A percentile compares a stretch with the other conserved stretches of the same genome.
Conservation (phyloP, 2,329 filamentous ascomycete species). For the Xylariaceae sp. region DNA sequence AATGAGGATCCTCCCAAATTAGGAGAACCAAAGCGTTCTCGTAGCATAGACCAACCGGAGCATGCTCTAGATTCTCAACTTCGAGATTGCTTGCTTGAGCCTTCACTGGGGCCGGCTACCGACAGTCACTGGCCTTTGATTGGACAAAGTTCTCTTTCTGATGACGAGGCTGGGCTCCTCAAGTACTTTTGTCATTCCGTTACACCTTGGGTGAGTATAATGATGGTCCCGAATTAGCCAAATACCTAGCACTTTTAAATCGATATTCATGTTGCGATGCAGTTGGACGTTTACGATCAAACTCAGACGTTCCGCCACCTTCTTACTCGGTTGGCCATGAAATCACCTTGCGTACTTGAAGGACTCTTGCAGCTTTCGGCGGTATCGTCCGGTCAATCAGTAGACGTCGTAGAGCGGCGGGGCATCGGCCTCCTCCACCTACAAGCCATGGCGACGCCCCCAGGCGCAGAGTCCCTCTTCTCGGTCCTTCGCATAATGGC, state of each 20-base stretch:
- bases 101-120: not conserved
- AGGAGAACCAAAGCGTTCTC: too few relatives aligned
- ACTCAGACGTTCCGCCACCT: constrained; percentile 3
- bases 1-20: too few relatives aligned
- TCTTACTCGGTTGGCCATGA: constrained; percentile 7
- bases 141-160: constrained; percentile 6
- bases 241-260: not conserved
- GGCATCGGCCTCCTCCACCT: constrained; percentile 9
- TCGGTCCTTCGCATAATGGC: constrained; percentile 5
- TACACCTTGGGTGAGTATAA: constrained; percentile 11
- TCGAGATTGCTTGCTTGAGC: too few relatives aligned
- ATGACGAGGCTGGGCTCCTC: constrained; percentile 10
- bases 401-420: constrained; percentile 6
- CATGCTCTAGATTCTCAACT: too few relatives aligned
- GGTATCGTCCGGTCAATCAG: constrained; percentile 5
- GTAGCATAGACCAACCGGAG: too few relatives aligned
- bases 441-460: constrained; percentile 10
- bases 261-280: not conserved
- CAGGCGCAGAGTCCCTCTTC: constrained; percentile 4
- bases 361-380: constrained; percentile 9
- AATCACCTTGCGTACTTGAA: constrained; percentile 11
- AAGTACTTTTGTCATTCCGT: constrained; percentile 12
- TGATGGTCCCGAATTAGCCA: too few relatives aligned
- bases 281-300: constrained; percentile 12
- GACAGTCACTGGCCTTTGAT: constrained; percentile 3